Evolutionary conservation across 352 stramenopile species (phyloP), one percentile per base, ranked within the genome.

Genomic region (Phytophthora idaei): DNA sequence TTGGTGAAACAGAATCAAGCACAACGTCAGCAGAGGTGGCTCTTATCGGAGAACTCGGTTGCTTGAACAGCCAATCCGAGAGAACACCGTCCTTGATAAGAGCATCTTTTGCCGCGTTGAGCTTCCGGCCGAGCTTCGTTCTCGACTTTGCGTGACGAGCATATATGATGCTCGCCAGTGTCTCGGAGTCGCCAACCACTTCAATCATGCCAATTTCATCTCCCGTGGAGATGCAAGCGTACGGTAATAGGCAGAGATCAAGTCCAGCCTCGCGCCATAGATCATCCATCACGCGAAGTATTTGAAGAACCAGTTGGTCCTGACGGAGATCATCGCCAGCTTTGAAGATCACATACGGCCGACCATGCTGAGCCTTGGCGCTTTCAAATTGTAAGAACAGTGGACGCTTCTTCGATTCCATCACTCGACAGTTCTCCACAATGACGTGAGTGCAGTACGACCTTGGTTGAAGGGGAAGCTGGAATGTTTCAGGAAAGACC

Each of bases 381-480:
- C 81, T 91, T 56, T 91, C 72, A 10, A 98, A 88, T 25, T 91
- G 87, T 12, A 98, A 73, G 57, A 93, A 90, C 0, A 98, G 79
- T 8, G 94, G 94, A 4, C 90, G 79, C 67, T 98, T 98, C 69
- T 98, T 98, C 15, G 83, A 97, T 63, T 95, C 92, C 94, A 98
- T 98, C 34, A 98, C 93, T 12, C 85, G 79, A 64, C 92, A 98
- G 55, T 89, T 90, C 3, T 89, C 74, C 5, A 93, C 68, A 42
- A 94, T 81, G 29, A 98, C 76, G 0, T 56, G 65, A 28, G 61
- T 92, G 68, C 89, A 96, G 58, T 91, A 95, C 14, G 91, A 87
- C 31, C 84, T 77, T 11, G 92, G 90, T 37, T 95, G 89, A 6
- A 98, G 60, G 3, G 93, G 93, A 1, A 98, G 75, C 77, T 96